Evolutionary conservation across 1,284 basidiomycete species (phyloP).

Genomic region (Sparassis latifolia): DNA sequence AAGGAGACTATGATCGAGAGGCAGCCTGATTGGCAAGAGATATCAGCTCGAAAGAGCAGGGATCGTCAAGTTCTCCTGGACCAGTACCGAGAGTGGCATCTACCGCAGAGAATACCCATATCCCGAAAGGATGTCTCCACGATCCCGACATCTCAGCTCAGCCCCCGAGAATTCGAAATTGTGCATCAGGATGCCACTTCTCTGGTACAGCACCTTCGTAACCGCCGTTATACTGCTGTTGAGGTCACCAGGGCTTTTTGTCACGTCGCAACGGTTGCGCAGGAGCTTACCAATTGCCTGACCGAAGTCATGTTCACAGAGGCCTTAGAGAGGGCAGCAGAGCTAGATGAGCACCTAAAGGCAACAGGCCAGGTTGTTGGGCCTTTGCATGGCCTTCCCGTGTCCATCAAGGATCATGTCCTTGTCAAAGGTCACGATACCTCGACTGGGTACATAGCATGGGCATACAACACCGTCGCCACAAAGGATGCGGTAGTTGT

Average conservation of each 20-base stretch:
- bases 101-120: constrained; percentile 16
- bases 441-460: constrained; percentile 44
- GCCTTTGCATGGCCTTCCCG: constrained; percentile 55
- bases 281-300: constrained; percentile 45
- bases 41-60: constrained; percentile 21
- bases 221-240: constrained; percentile 26
- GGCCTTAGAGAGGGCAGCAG: constrained; percentile 41
- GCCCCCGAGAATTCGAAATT: constrained; percentile 26
- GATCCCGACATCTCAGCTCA: constrained; percentile 24
- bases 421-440: constrained; percentile 41
- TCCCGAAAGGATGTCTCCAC: constrained; percentile 25
- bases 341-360: constrained; percentile 43
- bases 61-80: constrained; percentile 26
- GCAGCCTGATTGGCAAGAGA: constrained; percentile 13
- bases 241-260: constrained; percentile 29
- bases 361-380: constrained; percentile 45
- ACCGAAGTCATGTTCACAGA: constrained; percentile 51
- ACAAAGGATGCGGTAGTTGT: constrained; percentile 40
- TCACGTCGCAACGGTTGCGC: constrained; percentile 30
- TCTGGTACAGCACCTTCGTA: constrained; percentile 22
- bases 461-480: constrained; percentile 38
- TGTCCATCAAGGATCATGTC: constrained; percentile 52
- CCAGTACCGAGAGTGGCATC: constrained; percentile 26
- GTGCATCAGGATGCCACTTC: constrained; percentile 29
- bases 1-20: background rate